A percentile compares a stretch with the other conserved stretches of the same genome.
Conservation (phyloP, 2,329 filamentous ascomycete genomes). For the Pseudofabraea citricarpa region DNA sequence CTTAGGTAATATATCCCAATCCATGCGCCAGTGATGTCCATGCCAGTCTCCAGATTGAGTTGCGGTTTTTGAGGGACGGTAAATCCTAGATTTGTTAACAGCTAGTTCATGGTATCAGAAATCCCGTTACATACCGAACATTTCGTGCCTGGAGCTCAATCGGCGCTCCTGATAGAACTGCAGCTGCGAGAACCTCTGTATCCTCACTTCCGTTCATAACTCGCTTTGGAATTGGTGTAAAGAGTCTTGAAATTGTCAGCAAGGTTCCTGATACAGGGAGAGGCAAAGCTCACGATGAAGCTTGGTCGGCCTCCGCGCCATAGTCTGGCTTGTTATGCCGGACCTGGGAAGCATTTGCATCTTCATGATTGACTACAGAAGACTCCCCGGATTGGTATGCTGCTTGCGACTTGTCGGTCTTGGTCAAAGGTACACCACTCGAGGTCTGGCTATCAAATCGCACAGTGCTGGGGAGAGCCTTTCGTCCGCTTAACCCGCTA, state of each 20-base stretch:
- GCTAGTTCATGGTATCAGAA: neutral
- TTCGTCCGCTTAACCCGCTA: slow-evolving; percentile 33
- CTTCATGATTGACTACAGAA: slow-evolving; percentile 9
- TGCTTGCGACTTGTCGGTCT: slow-evolving; percentile 29
- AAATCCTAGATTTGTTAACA: slow-evolving; percentile 62
- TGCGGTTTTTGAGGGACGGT: slow-evolving; percentile 84
- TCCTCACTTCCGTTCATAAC: slow-evolving; percentile 90
- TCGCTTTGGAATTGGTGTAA: slow-evolving; percentile 83
- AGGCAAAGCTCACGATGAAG: slow-evolving; percentile 68
- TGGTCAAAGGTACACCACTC: slow-evolving; percentile 30
- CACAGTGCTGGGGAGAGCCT: slow-evolving; percentile 37
- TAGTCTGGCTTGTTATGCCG: slow-evolving; percentile 69
- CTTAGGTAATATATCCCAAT: slow-evolving; percentile 91
- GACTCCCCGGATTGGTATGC: slow-evolving; percentile 39
- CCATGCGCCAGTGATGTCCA: slow-evolving; percentile 87
- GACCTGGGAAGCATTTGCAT: slow-evolving; percentile 10
- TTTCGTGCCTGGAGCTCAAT: slow-evolving; percentile 90
- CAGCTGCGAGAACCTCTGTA: slow-evolving; percentile 68
- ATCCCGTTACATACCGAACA: slow-evolving; percentile 65
- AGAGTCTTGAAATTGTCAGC: slow-evolving; percentile 58
- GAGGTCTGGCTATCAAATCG: slow-evolving; percentile 49
- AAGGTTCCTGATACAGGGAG: slow-evolving; percentile 5
- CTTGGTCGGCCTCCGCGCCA: slow-evolving; percentile 74
- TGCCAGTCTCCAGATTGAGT: slow-evolving; percentile 93
- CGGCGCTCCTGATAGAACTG: slow-evolving; percentile 85